Evolutionary conservation across 139 green algal species (phyloP).

Genomic region (Coelastrella sp.): DNA sequence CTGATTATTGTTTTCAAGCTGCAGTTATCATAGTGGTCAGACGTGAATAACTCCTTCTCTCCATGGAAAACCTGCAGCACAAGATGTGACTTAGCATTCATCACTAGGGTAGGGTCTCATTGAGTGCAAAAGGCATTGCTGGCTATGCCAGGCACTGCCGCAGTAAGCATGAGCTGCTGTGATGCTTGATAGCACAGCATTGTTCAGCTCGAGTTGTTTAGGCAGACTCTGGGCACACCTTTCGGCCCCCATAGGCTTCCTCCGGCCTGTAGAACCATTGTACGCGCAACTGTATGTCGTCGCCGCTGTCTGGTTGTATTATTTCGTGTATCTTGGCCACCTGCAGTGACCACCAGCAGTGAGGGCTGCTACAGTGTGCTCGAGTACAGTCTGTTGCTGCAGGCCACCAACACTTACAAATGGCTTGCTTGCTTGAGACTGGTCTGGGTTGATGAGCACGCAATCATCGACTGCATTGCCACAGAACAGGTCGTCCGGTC

Average conservation of each 20-base stretch:
- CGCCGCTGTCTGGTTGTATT: neutral
- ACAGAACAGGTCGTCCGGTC: neutral
- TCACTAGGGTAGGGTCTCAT: too few species aligned
- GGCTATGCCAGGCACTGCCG: neutral
- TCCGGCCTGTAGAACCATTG: slow-evolving; percentile 90
- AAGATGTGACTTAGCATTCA: too few species aligned
- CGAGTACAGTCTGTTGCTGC: neutral
- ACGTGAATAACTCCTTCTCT: slow-evolving; percentile 83
- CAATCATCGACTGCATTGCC: slow-evolving; percentile 53
- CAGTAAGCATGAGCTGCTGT: neutral
- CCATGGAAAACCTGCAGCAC: slow-evolving; percentile 78
- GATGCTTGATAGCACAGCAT: too few species aligned
- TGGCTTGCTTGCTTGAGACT: neutral
- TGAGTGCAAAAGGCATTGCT: neutral
- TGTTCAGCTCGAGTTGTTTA: too few species aligned
- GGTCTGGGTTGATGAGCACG: slow-evolving; percentile 50
- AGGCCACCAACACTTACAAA: slow-evolving; percentile 42
- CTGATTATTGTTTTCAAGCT: slow-evolving; percentile 68
- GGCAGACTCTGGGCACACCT: slow-evolving; percentile 54
- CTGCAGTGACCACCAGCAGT: neutral
- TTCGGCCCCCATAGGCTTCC: slow-evolving; percentile 78
- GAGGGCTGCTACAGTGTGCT: neutral
- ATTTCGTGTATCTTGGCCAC: slow-evolving; percentile 17
- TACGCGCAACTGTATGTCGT: slow-evolving; percentile 55
- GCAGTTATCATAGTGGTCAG: slow-evolving; percentile 78